These are phyloP conservation scores for Pleoardoris graminearum DNA, from an alignment of 2,329 filamentous ascomycete genomes.

Conservation along the genomic window DNA sequence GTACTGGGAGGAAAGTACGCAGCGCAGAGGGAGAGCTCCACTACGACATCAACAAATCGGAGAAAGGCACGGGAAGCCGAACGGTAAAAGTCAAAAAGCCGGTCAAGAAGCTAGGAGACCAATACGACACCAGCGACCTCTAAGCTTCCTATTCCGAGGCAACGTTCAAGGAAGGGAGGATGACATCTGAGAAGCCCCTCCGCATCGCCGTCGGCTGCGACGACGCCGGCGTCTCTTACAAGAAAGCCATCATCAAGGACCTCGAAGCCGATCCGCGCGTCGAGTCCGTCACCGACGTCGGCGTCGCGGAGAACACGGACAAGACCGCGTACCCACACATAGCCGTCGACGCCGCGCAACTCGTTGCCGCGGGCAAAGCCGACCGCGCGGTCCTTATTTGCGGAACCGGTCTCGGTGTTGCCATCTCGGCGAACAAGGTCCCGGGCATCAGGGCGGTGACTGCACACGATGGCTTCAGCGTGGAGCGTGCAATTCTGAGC, in stretches of 20 bases:
- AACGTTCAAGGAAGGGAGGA: neutral
- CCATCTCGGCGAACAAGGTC: constrained; percentile 88
- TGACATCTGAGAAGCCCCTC: constrained; percentile 38
- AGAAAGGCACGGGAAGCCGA: constrained; percentile 10
- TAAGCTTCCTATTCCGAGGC: no score
- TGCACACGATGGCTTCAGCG: constrained; percentile 82
- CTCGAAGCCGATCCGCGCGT: constrained; percentile 71
- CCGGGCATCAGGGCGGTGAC: constrained; percentile 84
- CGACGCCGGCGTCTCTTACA: constrained; percentile 78
- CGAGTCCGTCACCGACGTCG: constrained; percentile 71
- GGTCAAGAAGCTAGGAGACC: constrained; percentile 23
- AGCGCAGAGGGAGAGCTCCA: constrained; percentile 29
- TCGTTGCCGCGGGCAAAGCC: constrained; percentile 65
- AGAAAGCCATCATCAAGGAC: constrained; percentile 74
- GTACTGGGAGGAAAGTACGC: constrained; percentile 27
- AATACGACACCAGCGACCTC: constrained; percentile 41
- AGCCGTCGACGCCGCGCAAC: constrained; percentile 71
- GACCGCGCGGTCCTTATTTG: constrained; percentile 83
- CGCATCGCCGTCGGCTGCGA: constrained; percentile 67
- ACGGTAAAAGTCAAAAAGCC: constrained; percentile 15
- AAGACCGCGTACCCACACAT: constrained; percentile 82
- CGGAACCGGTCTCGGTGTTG: constrained; percentile 83
- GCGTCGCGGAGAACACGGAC: constrained; percentile 66
- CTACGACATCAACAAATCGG: constrained; percentile 18
- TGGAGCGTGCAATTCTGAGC: constrained; percentile 78